These are phyloP conservation scores for Phialophora macrospora DNA, from an alignment of 2,329 filamentous ascomycete genomes.

Conservation along the genomic window DNA sequence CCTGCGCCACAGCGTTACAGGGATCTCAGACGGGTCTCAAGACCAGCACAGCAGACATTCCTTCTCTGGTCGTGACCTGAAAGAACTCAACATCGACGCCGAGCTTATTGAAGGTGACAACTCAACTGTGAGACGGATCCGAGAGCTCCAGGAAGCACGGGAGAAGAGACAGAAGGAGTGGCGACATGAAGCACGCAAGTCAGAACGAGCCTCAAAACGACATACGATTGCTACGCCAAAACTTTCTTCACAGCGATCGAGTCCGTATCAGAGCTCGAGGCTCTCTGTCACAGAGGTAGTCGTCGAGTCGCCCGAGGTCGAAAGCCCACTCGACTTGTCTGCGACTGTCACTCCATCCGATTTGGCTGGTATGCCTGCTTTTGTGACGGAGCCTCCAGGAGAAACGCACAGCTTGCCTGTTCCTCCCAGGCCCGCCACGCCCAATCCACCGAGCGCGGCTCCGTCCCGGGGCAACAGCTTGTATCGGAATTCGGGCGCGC, in stretches of 20 bases:
- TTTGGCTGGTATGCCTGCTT: conserved; percentile 34
- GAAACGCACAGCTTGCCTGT: conserved; percentile 13
- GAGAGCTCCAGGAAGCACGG: conserved; percentile 62
- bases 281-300: conserved; percentile 38
- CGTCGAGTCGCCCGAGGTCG: conserved; percentile 32
- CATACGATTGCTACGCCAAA: conserved; percentile 34
- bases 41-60: conserved; percentile 59
- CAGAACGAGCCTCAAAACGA: conserved; percentile 35
- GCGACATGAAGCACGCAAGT: conserved; percentile 38
- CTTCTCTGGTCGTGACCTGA: conserved; percentile 49
- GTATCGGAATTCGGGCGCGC: conserved; percentile 20
- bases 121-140: conserved; percentile 62
- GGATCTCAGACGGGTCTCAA: conserved; percentile 69
- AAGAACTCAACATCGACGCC: conserved; percentile 48
- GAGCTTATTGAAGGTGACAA: conserved; percentile 56
- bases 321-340: conserved; percentile 28
- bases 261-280: conserved; percentile 33
- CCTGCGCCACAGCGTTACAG: conserved; percentile 47
- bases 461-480: conserved; percentile 27
- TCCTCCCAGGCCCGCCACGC: conserved; percentile 1
- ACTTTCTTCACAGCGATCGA: conserved; percentile 30
- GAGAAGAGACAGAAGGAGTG: conserved; percentile 48
- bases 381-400: conserved; percentile 20
- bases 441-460: conserved; percentile 20
- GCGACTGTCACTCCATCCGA: conserved; percentile 30